Evolutionary conservation across 805 yeast genomes (phyloP).

Genomic region (Yarrowia sp.): DNA sequence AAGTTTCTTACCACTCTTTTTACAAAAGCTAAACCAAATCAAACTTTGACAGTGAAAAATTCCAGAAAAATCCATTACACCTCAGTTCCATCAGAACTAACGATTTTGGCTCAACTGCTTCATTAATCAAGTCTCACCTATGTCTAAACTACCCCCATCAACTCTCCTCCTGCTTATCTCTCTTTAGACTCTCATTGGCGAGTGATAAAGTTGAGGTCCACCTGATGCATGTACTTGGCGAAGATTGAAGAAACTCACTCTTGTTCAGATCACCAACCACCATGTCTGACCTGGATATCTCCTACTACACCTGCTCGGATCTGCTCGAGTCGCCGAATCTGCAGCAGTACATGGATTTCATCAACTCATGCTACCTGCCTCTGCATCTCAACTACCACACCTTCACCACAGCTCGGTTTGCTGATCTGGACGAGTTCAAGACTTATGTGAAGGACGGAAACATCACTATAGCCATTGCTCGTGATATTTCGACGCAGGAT

Average conservation of each 20-base stretch:
- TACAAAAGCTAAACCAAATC: too few relatives aligned
- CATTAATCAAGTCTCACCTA: too few relatives aligned
- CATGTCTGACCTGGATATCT: conserved; percentile 24
- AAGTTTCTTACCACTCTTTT: too few relatives aligned
- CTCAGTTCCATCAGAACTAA: too few relatives aligned
- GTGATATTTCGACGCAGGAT: conserved; percentile 7
- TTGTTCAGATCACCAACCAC: neutral
- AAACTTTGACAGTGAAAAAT: too few relatives aligned
- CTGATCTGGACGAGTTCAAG: neutral
- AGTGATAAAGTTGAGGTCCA: conserved; percentile 11
- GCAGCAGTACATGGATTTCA: conserved; percentile 4
- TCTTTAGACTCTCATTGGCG: neutral
- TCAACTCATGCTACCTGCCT: conserved; percentile 27
- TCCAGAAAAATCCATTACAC: too few relatives aligned
- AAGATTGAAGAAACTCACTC: neutral
- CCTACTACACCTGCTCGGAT: conserved; percentile 8
- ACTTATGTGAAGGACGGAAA: neutral
- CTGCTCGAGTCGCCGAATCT: conserved; percentile 4
- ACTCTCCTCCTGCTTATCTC: neutral
- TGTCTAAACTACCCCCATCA: too few relatives aligned
- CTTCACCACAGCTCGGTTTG: conserved; percentile 7
- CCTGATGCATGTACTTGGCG: neutral
- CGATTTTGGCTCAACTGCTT: neutral
- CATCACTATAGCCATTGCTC: neutral
- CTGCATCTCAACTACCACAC: conserved; percentile 23